These are phyloP conservation scores for Aspergillus quadrilineatus DNA, from an alignment of 2,329 filamentous ascomycete genomes.

Conservation along the genomic window DNA sequence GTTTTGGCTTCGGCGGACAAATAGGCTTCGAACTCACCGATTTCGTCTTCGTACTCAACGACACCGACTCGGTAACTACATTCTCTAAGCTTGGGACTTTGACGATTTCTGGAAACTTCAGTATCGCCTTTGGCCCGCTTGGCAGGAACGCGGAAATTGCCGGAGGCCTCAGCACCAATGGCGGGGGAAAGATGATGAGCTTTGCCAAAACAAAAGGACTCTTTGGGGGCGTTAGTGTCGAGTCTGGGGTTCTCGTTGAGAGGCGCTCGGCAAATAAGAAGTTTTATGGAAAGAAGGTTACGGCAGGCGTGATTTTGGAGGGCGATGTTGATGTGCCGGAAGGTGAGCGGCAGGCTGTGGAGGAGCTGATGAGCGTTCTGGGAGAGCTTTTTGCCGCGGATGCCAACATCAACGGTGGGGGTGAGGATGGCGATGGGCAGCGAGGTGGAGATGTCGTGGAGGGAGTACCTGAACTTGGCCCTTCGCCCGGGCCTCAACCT, in stretches of 20 bases:
- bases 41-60: slow-evolving; percentile 97
- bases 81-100: slow-evolving; percentile 87
- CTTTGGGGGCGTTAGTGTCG: slow-evolving; percentile 88
- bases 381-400: slow-evolving; percentile 52
- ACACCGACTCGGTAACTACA: slow-evolving; percentile 77
- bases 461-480: background rate
- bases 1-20: slow-evolving; percentile 47
- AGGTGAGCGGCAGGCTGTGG: slow-evolving; percentile 67
- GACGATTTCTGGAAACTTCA: slow-evolving; percentile 90
- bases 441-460: background rate
- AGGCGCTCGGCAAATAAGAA: slow-evolving; percentile 92
- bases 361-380: slow-evolving; percentile 76
- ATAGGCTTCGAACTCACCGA: slow-evolving; percentile 50
- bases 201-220: slow-evolving; percentile 97
- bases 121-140: slow-evolving; percentile 85
- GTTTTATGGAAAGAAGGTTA: slow-evolving; percentile 79
- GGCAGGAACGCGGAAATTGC: slow-evolving; percentile 93
- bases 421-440: background rate
- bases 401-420: background rate
- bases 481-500: background rate
- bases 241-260: slow-evolving; percentile 87
- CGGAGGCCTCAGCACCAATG: slow-evolving; percentile 80
- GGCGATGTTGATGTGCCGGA: slow-evolving; percentile 77
- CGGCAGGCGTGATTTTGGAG: slow-evolving; percentile 73
- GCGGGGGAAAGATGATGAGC: slow-evolving; percentile 84